Evolutionary conservation across 179 eudicot species (phyloP).

Genomic region (Amaranthus tricolor): DNA sequence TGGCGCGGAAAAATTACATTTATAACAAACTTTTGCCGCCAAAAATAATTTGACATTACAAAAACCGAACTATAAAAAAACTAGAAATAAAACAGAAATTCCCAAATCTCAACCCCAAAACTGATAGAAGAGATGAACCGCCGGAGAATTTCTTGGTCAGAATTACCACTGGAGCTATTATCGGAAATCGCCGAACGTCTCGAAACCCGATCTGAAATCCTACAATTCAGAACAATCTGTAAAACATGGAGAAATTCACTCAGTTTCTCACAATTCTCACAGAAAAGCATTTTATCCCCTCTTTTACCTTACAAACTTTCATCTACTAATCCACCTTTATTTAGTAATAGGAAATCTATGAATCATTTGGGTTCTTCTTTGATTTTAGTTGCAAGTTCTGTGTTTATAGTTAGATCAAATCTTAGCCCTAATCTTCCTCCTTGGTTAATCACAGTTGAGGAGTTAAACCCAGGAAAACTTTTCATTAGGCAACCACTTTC

Average conservation of each 20-base stretch:
- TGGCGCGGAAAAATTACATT: too few species aligned
- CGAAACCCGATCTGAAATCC: conserved; percentile 1
- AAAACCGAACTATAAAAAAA: too few species aligned
- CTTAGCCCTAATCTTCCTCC: background rate
- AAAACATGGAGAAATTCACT: background rate
- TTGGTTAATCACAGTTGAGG: conserved; percentile 7
- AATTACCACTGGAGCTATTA: conserved; percentile 6
- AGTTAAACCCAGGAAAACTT: background rate
- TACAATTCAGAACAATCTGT: conserved; percentile 8
- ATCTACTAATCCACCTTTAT: background rate
- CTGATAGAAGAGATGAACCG: background rate
- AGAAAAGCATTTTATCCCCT: background rate
- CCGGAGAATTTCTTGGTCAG: background rate
- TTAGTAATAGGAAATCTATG: background rate
- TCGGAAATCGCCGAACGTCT: conserved; percentile 2
- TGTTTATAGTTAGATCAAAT: background rate
- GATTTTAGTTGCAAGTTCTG: background rate
- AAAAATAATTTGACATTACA: too few species aligned
- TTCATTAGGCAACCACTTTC: conserved; percentile 7
- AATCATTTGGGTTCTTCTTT: background rate
- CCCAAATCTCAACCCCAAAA: background rate
- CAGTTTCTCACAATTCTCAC: background rate
- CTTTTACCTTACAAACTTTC: background rate
- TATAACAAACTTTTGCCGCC: too few species aligned
- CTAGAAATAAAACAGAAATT: too few species aligned